A percentile compares a stretch with the other conserved stretches of the same genome.
These are phyloP conservation scores for Murraya koenigii DNA, from an alignment of 345 rosid species.

Conservation along the genomic window DNA sequence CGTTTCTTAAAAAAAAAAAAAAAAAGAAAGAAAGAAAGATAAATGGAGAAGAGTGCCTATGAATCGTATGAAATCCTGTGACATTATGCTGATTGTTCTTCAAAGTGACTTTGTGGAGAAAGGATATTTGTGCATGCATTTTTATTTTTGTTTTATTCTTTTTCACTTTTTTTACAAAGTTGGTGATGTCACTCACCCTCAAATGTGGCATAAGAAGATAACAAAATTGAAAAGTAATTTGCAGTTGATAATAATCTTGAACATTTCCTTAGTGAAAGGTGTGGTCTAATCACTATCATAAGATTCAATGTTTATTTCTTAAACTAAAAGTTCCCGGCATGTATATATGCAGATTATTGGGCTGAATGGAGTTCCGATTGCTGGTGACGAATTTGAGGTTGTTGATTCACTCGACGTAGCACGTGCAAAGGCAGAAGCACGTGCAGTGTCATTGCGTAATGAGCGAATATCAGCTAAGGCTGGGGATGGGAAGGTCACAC, in stretches of 20 bases:
- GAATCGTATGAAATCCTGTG: neutral
- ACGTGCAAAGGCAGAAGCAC: constrained; percentile 77
- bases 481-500: constrained; percentile 94
- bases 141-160: neutral
- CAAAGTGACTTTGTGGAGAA: neutral
- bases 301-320: neutral
- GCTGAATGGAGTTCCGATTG: constrained; percentile 72
- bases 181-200: neutral
- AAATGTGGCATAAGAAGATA: neutral
- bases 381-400: constrained; percentile 96
- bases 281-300: neutral
- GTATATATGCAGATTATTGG: constrained; percentile 72
- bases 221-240: neutral
- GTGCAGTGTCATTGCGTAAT: constrained; percentile 64
- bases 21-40: no score
- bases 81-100: neutral
- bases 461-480: constrained; percentile 90
- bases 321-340: constrained; percentile 13
- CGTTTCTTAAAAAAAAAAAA: no score
- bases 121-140: neutral
- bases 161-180: neutral
- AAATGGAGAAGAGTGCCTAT: neutral
- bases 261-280: neutral
- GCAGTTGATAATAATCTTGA: neutral
- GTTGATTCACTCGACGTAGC: constrained; percentile 81